Base-by-base conservation (phyloP, 257 asterid genomes). In the Solanum paucissectum region DNA sequence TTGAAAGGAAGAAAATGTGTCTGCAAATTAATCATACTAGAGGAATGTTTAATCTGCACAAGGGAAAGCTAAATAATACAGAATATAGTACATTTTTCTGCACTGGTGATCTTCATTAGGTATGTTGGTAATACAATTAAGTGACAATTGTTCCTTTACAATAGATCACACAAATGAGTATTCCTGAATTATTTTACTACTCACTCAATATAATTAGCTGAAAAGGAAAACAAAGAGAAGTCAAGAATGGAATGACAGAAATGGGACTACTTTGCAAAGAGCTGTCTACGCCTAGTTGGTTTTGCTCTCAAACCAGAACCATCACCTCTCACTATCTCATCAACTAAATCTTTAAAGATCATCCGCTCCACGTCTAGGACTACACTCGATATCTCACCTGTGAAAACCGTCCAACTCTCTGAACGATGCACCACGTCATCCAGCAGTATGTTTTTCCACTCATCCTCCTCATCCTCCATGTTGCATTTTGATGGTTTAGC, bases 331-430 rank as follows among this genome's bases (percentile, higher is more conserved):
- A 97, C 98, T 83, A 95, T 88, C 91, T 97, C 99, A 38, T 91
- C 89, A 49, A 97, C 95, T 88, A 97, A 92, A 87, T 97, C 99
- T 64, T 95, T 97, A 83, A 95, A 97, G 75, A 97, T 93, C 90
- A 91, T 90, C 44, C 99, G 95, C 75, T 97, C 99, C 23, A 97
- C 88, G 84, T 95, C 95, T 40, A 97, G 96, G 8, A 94, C 95
- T 11, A 95, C 90, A 37, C 94, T 93, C n/a, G 99, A 94, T 82
- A 92, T 87, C 75, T 94, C 98, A 34, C 84, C 92, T 33, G 89
- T 88, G 23, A 87, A 93, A 55, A 83, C 88, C 3, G 88, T 94
- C 99, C 98, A 96, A 68, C 91, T 89, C 58, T 91, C 96, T 1
- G 94, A 91, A 23, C 87, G 84, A 85, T 79, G 87, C 94, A 92